Conservation (phyloP, 169 alveolate genomes). For the Plasmodium vinckei region DNA sequence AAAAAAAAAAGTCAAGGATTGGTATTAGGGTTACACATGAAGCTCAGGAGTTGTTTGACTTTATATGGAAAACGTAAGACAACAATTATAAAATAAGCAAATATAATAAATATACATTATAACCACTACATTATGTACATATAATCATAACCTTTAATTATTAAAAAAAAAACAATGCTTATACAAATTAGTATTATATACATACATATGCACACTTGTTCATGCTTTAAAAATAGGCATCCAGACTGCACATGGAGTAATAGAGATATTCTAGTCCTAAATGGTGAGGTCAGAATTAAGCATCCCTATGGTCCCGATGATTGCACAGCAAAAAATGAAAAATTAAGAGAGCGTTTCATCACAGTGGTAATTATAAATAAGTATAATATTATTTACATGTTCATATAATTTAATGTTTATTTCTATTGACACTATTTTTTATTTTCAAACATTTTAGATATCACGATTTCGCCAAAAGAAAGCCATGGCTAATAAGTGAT, state of each 20-base stretch:
- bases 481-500: conserved; percentile 12
- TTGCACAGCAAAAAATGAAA: conserved; percentile 67
- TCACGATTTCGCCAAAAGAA: conserved; percentile 67
- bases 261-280: conserved; percentile 53
- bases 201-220: conserved; percentile 5
- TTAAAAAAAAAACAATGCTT: too few species aligned
- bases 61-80: conserved; percentile 75
- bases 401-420: background rate
- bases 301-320: conserved; percentile 73
- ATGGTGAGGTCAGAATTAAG: conserved; percentile 65
- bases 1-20: conserved; percentile 32
- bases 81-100: background rate
- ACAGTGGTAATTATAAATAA: conserved; percentile 39
- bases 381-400: background rate
- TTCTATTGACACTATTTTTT: background rate
- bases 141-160: too few species aligned
- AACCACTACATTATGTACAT: background rate
- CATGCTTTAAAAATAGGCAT: conserved; percentile 1
- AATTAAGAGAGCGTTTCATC: conserved; percentile 40
- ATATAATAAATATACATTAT: background rate
- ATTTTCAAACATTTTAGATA: conserved; percentile 15
- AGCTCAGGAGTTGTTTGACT: conserved; percentile 71
- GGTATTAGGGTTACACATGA: conserved; percentile 71
- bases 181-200: background rate
- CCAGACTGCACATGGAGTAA: conserved; percentile 70